Base-by-base conservation (phyloP, 345 rosid genomes). In the Xanthoceras sorbifolium region DNA sequence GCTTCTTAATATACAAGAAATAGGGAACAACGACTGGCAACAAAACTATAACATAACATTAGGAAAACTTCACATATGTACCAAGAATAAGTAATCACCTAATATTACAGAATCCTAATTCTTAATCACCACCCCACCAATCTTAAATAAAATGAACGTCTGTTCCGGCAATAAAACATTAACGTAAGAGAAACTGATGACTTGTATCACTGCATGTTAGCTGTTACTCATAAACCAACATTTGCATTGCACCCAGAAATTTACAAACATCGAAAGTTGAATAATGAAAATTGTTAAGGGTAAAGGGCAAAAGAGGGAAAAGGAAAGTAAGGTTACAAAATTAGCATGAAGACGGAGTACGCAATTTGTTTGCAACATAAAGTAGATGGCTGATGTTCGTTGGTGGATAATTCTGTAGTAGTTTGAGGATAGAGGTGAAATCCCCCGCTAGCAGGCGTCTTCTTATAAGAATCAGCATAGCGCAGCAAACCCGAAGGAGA, bases 351-450 rank as follows among this genome's bases (percentile, higher is more conserved):
- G 82, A 85, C 67, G 71, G 84, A 34, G 67, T 68, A 11, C 96
- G 96, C 83, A 95, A 82, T 82, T 95, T 95, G 84, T 92, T 92
- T 71, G 98, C 99, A 22, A 96, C 94, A 76, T 92, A 93, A 69
- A 96, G 91, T 75, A 96, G 83, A 86, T 96, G 99, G 73, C 90
- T 85, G 81, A 91, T 85, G 82, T 88, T 93, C 72, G 97, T 86
- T 20, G 92, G 84, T 20, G 98, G 98, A 71, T 93, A 93, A 57
- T 88, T 83, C 78, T 93, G 98, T 28, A 93, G 92, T 12, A 93
- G 87, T 84, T 88, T 88, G 71, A 93, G 91, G 79, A 86, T 93
- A 22, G 93, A 87, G 22, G 98, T 93, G 86, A 93, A 93, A 77
- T 91, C 95, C 78, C 95, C 95, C 0, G 91, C 95, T 36, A 95